Evolutionary conservation across 495 filamentous ascomycete species (phyloP), one percentile per base, ranked within the genome.

Genomic region (Cladorrhinum samala): DNA sequence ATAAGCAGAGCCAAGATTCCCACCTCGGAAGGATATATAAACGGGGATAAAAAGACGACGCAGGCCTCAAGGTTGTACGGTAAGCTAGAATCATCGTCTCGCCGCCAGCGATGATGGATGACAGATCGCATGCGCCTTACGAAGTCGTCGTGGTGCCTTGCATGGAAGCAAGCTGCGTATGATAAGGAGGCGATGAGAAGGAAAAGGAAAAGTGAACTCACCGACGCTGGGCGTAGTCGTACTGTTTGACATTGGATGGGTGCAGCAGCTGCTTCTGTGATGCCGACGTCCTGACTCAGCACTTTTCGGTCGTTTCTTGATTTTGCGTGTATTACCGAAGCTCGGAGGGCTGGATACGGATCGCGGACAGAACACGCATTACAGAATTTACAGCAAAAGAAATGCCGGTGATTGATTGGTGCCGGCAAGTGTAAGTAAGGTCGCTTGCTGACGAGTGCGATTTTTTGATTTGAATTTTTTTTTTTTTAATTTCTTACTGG

Each of bases 1-100:
- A 47, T 47, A 47, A 47, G 45, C 45, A 47, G n/a, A 47, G 45
- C 45, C 45, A 47, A 33, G 45, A 23, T 16, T 18, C 45, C 45
- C 24, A 16, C 23, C 24, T 47, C 25, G 24, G 45, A 33, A 47
- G 45, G 21, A 17, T 47, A 47, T 47, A 47, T 47, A 47, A 25
- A 47, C 24, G 13, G 21, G 43, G 43, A 46, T 17, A 47, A 17
- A 23, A 27, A 41, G 13, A 41, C n/a, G 30, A 37, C 30, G n/a
- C n/a, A n/a, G n/a, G n/a, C n/a, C n/a, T n/a, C n/a, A n/a, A n/a
- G n/a, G n/a, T n/a, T n/a, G n/a, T n/a, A n/a, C n/a, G n/a, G n/a
- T n/a, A n/a, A n/a, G n/a, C n/a, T n/a, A n/a, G n/a, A n/a, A n/a
- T n/a, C n/a, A n/a, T n/a, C n/a, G n/a, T n/a, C n/a, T n/a, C n/a